Base-by-base conservation (phyloP, 805 yeast species). In the Metschnikowia henanensis region DNA sequence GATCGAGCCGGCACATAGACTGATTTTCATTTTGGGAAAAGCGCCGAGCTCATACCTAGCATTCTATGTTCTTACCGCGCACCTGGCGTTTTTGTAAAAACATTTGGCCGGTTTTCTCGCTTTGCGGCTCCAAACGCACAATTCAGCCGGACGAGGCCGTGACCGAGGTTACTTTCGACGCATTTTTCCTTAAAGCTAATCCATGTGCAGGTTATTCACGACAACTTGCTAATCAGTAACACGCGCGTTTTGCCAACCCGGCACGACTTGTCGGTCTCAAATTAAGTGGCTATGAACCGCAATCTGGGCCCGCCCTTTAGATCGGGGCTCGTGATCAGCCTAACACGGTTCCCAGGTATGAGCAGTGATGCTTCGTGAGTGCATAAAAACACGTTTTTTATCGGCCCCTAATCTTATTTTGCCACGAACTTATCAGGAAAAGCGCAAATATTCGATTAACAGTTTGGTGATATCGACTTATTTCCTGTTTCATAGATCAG, bases 301-400 rank as follows among this genome's bases (percentile, higher is more conserved):
- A 17, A n/a, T n/a, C 32, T 19, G 20, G n/a, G 7, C 32, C 20
- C 17, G 13, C 22, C 18, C 17, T 10, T 6, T 5, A 15, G 15
- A 4, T 17, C 35, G 17, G 41, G 30, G 41, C 41, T 38, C 41
- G 23, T 18, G 19, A 38, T n/a, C n/a, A n/a, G n/a, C n/a, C n/a
- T n/a, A n/a, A n/a, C n/a, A n/a, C n/a, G n/a, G n/a, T n/a, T n/a
- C n/a, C n/a, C n/a, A n/a, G 26, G 26, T 23, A 13, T 9, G 12
- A 13, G 12, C 26, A 23, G 12, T 23, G 26, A 23, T 23, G 26
- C 26, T 23, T 23, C 5, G 12, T 23, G 5, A 23, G 5, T 23
- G 26, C 26, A 23, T 23, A 23, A 23, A 23, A 9, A 13, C 12
- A 23, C 3, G 12, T 23, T n/a, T n/a, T n/a, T n/a, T n/a, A n/a